A percentile compares a stretch with the other conserved stretches of the same genome.
These are phyloP conservation scores for Paraglomus occultum DNA, from an alignment of 192 early-diverging fungal species.

Conservation along the genomic window DNA sequence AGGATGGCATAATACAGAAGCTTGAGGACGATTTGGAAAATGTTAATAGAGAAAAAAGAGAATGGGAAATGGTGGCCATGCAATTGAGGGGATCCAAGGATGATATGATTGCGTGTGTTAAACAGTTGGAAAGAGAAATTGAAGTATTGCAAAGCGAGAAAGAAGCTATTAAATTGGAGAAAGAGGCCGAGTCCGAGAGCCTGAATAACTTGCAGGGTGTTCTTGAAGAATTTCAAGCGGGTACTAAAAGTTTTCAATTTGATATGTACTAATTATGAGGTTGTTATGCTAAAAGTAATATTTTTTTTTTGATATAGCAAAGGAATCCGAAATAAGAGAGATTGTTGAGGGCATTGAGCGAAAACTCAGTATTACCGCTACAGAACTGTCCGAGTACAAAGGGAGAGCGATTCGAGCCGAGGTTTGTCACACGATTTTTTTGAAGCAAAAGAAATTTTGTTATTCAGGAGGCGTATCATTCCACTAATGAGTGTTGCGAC, in stretches of 20 bases:
- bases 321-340: slow-evolving; percentile 55
- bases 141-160: slow-evolving; percentile 46
- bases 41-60: slow-evolving; percentile 61
- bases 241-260: slow-evolving; percentile 39
- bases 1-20: slow-evolving; percentile 52
- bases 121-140: slow-evolving; percentile 53
- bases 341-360: slow-evolving; percentile 58
- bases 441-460: not conserved
- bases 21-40: slow-evolving; percentile 54
- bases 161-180: slow-evolving; percentile 45
- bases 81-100: slow-evolving; percentile 56
- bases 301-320: slow-evolving; percentile 34
- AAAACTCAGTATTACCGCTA: slow-evolving; percentile 39
- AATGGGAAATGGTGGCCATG: slow-evolving; percentile 56
- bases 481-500: slow-evolving; percentile 25
- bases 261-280: not conserved
- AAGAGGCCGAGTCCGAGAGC: slow-evolving; percentile 57
- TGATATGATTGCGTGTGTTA: slow-evolving; percentile 47
- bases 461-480: slow-evolving; percentile 22
- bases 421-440: slow-evolving; percentile 31
- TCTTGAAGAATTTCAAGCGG: slow-evolving; percentile 83
- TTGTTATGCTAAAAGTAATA: not conserved
- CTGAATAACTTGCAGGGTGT: slow-evolving; percentile 81
- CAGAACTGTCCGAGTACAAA: slow-evolving; percentile 55
- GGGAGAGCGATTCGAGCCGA: slow-evolving; percentile 56